Base-by-base conservation (phyloP, 345 rosid species). In the Salix suchowensis region DNA sequence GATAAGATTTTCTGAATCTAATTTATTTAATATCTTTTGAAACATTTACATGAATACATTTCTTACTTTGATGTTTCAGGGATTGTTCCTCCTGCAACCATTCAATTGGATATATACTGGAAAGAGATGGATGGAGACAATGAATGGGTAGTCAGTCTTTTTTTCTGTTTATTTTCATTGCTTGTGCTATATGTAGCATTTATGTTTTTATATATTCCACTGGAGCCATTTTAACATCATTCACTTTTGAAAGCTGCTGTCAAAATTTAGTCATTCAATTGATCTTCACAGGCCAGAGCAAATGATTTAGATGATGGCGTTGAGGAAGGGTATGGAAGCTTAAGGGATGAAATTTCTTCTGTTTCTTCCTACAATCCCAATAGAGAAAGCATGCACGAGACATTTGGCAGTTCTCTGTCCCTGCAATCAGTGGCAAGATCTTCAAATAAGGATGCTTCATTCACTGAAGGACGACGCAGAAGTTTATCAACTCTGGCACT, bases 101-200 rank as follows among this genome's bases (percentile, higher is more conserved):
- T 90, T 81, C 96, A 88, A 75, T 76, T 88, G 79, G 96, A 93
- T 83, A 68, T 92, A 76, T 89, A 86, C 72, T 92, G 99, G 96
- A 96, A 89, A 90, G 96, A 85, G 86, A 87, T 86, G 90, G 97
- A 90, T 88, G 98, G 98, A 79, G 98, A 93, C 68, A 91, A 98
- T 61, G 99, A 93, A 85, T 96, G 98, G 99, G 98, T 96, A 87
- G 77, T 86, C 19, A 70, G 67, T 84, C 79, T 65, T 55, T 77
- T 71, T 44, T 79, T 39, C 32, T 83, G 73, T 74, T 60, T 64
- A 60, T 66, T 50, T 19, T 24, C 11, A 40, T 58, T 15, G 28
- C 30, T 39, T 48, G 37, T 73, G 28, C 48, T 72, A 1, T 42
- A 61, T 61, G 14, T 10, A 74, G 34, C 7, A 4, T 65, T 62